These are phyloP conservation scores for Trichopus zeylanicus DNA, from an alignment of 116 monocot genomes.

Conservation along the genomic window DNA sequence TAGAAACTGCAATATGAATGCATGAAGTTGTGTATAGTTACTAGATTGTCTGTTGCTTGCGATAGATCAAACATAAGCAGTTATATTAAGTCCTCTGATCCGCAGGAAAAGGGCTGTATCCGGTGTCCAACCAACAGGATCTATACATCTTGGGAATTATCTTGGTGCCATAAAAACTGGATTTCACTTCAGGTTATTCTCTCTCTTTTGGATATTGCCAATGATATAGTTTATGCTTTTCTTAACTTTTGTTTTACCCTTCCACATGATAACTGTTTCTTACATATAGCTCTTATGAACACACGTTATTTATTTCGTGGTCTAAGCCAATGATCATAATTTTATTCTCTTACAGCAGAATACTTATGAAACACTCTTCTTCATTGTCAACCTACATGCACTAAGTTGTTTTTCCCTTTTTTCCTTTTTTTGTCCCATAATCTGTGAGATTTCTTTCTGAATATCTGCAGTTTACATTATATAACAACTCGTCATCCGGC, in stretches of 20 bases:
- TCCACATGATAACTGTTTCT: too few species aligned
- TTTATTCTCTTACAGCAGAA: constrained; percentile 45
- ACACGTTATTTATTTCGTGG: too few species aligned
- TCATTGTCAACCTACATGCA: constrained; percentile 93
- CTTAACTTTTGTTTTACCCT: too few species aligned
- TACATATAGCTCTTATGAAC: too few species aligned
- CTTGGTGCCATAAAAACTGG: constrained; percentile 95
- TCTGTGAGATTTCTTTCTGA: neutral
- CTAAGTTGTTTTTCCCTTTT: constrained; percentile 17
- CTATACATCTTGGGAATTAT: constrained; percentile 92
- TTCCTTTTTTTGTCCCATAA: neutral
- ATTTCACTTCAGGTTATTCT: constrained; percentile 73
- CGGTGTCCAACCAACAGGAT: constrained; percentile 92
- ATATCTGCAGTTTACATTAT: neutral
- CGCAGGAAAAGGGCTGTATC: constrained; percentile 89
- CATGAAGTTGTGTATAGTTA: neutral
- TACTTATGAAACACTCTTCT: constrained; percentile 86
- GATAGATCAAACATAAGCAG: neutral
- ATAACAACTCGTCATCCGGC: too few species aligned
- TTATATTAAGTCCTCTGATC: constrained; percentile 6
- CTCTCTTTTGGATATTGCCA: too few species aligned
- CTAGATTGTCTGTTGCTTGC: neutral
- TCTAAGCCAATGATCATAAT: neutral
- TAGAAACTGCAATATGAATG: too few species aligned
- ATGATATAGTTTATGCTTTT: too few species aligned